Percentiles rank a stretch among this genome's conserved stretches.
Conservation (phyloP, 2,329 filamentous ascomycete species). For the Fusarium duplospermum region DNA sequence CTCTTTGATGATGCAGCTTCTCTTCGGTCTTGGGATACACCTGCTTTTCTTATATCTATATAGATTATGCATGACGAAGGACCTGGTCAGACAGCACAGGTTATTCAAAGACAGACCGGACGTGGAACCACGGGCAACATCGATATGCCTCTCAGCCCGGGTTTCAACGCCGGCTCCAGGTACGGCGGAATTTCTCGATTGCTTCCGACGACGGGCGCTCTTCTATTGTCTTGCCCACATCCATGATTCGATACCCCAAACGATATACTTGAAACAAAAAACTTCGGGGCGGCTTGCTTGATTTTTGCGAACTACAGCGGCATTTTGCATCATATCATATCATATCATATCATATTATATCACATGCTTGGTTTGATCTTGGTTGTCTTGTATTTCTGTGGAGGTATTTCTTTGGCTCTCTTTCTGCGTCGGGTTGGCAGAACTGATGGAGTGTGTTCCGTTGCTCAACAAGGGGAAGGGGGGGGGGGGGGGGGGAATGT, state of each 20-base stretch:
- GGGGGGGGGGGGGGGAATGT: no score
- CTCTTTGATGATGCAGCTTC: constrained; percentile 1
- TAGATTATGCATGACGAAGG: constrained; percentile 39
- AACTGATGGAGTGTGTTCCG: not conserved
- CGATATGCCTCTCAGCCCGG: constrained; percentile 14
- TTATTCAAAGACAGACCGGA: constrained; percentile 23
- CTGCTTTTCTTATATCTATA: constrained; percentile 29
- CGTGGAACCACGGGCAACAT: constrained; percentile 14
- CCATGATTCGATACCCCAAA: constrained; percentile 35
- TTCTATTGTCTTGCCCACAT: constrained; percentile 5
- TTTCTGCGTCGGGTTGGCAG: not conserved
- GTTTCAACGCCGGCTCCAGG: constrained; percentile 9
- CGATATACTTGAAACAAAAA: constrained; percentile 19
- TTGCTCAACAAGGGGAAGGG: not conserved
- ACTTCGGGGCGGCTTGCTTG: constrained; percentile 23
- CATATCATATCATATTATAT: not conserved
- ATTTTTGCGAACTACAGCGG: constrained; percentile 22
- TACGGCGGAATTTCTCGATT: constrained; percentile 22
- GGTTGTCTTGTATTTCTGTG: constrained; percentile 6
- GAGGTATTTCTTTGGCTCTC: not conserved
- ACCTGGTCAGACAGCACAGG: constrained; percentile 48
- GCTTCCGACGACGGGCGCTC: constrained; percentile 16
- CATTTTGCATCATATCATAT: constrained; percentile 4
- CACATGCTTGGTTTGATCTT: not conserved
- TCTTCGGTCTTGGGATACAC: constrained; percentile 9